Conservation (phyloP, 768 basidiomycete genomes). For the Suillus hirtellus region DNA sequence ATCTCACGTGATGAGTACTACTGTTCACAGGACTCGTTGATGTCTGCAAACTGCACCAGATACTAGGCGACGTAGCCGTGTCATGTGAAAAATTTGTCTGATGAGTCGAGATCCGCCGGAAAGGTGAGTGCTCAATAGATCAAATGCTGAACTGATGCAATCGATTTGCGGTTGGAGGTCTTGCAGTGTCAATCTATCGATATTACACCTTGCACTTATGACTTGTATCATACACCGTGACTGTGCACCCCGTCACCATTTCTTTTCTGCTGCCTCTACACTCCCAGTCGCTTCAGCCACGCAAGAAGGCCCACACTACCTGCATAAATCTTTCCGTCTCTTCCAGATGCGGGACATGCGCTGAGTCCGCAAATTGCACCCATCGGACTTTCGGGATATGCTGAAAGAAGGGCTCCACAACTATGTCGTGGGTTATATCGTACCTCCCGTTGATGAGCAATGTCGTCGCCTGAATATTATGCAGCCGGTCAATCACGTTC, state of each 20-base stretch:
- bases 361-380: constrained; percentile 38
- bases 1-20: not conserved
- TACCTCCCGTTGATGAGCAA: constrained; percentile 38
- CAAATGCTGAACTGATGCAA: not conserved
- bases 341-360: constrained; percentile 38
- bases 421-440: constrained; percentile 36
- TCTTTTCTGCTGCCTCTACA: not conserved
- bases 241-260: not conserved
- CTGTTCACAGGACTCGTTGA: not conserved
- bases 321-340: constrained; percentile 38
- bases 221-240: not conserved
- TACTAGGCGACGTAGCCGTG: not conserved
- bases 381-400: constrained; percentile 36
- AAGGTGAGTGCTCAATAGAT: not conserved
- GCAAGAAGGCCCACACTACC: constrained; percentile 33
- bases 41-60: not conserved
- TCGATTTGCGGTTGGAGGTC: not conserved
- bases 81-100: not conserved
- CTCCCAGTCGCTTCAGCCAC: not conserved
- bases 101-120: not conserved
- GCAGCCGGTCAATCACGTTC: constrained; percentile 35
- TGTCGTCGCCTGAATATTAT: constrained; percentile 35
- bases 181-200: not conserved
- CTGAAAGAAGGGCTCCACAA: constrained; percentile 35
- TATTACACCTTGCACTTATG: not conserved